Evolutionary conservation across 2,329 filamentous ascomycete genomes (phyloP), one percentile per base, ranked within the genome.

Genomic region (Fusarium albidum): DNA sequence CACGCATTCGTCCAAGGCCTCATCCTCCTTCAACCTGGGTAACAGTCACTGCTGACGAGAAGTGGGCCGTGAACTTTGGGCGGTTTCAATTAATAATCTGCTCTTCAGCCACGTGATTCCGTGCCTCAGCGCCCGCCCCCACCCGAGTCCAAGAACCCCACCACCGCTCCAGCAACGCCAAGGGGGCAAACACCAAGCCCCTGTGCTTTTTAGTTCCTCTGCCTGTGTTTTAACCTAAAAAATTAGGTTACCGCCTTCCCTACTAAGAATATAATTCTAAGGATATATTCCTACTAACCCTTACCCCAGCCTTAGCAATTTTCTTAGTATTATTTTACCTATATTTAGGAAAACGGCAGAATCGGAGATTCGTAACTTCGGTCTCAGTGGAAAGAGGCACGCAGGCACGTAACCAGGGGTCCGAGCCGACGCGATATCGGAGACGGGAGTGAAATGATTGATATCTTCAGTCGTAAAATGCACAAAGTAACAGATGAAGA

Each of bases 51-150:
- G 52, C 55, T 62, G 64, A 63, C 56, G 50, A 56, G 50, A 57
- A 42, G 17, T 43, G 50, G 25, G n/a, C 26, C 28, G 44, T 32
- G 6, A 9, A 9, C 18, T 29, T 12, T 21, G 12, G 13, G n/a
- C n/a, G n/a, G 21, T 46, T 39, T 52, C 49, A 65, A 68, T 68
- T 68, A 65, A 65, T 64, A 66, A 68, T 68, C 35, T 38, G 38
- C 43, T 49, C 18, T 2, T 4, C 1, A 2, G n/a, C 41, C 65
- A 68, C 65, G 65, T 68, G 65, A 68, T 34, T 57, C 31, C 65
- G 65, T 55, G 59, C 59, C 27, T 41, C 49, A 53, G n/a, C 25
- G 3, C 43, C 31, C 31, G 34, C 52, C 57, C 59, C 60, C 58
- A 51, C 53, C 46, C 54, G 15, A 47, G 50, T 49, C 53, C 54